Conservation (phyloP, 2,329 filamentous ascomycete species). For the Cercospora sp. region DNA sequence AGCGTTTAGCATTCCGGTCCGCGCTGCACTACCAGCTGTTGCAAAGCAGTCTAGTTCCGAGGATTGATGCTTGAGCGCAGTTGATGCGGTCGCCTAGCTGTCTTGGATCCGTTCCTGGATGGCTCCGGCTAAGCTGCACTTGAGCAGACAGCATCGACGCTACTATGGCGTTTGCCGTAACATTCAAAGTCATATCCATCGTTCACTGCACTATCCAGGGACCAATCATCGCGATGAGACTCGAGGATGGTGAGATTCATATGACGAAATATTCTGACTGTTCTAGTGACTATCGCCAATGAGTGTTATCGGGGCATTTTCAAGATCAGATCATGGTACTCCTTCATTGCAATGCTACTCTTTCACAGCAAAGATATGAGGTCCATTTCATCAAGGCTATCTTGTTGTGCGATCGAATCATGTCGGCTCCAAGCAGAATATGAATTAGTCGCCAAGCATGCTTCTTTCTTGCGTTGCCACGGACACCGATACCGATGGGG, state of each 20-base stretch:
- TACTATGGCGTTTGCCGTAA: neutral
- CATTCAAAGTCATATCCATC: neutral
- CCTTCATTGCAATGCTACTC: neutral
- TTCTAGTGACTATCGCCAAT: neutral
- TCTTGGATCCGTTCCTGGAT: neutral
- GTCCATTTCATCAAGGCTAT: no score
- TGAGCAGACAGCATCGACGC: neutral
- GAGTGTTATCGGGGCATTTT: neutral
- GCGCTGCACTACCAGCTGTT: no score
- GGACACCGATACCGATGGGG: no score
- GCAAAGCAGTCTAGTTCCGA: no score
- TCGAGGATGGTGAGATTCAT: neutral
- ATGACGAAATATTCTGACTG: neutral
- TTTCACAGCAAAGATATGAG: no score
- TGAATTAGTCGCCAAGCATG: no score
- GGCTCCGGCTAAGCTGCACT: neutral
- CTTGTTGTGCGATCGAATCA: no score
- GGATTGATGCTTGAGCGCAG: no score
- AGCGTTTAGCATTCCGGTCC: no score
- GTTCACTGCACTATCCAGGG: neutral
- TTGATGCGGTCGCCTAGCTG: no score
- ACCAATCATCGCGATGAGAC: neutral
- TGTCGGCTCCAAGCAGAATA: no score
- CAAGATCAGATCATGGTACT: neutral
- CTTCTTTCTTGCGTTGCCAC: no score